Evolutionary conservation across 371 early-diverging fungal genomes (phyloP), one percentile per base, ranked within the genome.

Genomic region (Choanephora cucurbitarum): DNA sequence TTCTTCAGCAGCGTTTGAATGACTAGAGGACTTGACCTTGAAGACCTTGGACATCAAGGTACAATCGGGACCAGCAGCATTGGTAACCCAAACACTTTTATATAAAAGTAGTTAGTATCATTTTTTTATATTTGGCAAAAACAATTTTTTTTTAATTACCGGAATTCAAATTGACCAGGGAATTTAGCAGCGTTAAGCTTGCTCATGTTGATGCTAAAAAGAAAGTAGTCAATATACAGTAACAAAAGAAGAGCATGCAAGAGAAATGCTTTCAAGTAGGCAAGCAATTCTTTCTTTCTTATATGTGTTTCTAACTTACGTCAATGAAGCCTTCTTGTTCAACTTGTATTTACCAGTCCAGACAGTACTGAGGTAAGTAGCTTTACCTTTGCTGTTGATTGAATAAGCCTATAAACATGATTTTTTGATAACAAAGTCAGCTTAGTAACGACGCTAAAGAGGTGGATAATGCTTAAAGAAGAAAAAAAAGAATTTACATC

Each of bases 31-130:
- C 41, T 63, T 61, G 61, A 64, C 73, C 57, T 69, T 66, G 72
- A 78, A 75, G 37, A 78, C 75, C 73, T 78, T 71, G 64, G 73
- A 67, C 75, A 75, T 75, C 54, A 75, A 67, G 33, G 75, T 75
- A 64, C 78, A 78, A 61, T 78, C 75, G 48, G 79, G 75, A 66
- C 73, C 71, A 39, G 58, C 55, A 31, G 52, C 52, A 58, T 74
- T 74, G 66, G 67, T 67, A 42, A 73, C 70, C 73, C 70, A 69
- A 44, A 70, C 67, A 67, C 72, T 66, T 44, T n/a, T n/a, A n/a
- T 62, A 44, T 61, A 52, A 37, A 37, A 37, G 39, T 28, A 28
- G 50, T 50, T 50, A 50, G 37, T 18, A 52, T 24, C 19, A 33
- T 15, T 48, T n/a, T n/a, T n/a, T 31, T 8, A n/a, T 31, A 48